A percentile compares a stretch with the other conserved stretches of the same genome.
phyloP scores from a whole-genome alignment of 352 stramenopile genomes.

The Phytophthora foliorum region DNA sequence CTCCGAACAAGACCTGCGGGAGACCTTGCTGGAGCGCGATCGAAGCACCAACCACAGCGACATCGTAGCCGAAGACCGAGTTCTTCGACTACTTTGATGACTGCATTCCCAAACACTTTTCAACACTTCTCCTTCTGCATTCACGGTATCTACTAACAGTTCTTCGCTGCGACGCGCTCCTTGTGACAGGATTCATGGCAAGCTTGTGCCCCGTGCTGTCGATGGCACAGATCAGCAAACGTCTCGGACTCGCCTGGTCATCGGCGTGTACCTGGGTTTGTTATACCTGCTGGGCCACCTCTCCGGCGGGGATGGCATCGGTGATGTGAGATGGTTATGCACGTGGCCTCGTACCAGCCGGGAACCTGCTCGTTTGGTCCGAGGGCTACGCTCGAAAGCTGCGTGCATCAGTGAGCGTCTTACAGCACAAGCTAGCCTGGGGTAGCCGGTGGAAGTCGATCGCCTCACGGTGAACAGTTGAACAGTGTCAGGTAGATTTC shows the following conservation, averaged over 20 bases:
- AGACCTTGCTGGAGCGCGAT: constrained; percentile 12
- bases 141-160: not conserved
- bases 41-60: constrained; percentile 27
- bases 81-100: constrained; percentile 33
- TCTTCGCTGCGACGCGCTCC: not conserved
- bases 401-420: not conserved
- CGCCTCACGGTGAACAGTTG: not conserved
- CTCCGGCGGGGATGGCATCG: not conserved
- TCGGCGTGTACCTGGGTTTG: constrained; percentile 13
- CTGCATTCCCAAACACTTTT: constrained; percentile 29
- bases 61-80: constrained; percentile 24
- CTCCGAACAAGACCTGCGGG: not conserved
- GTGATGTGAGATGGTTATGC: constrained; percentile 42
- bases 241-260: constrained; percentile 31
- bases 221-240: constrained; percentile 36
- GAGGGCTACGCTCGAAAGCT: constrained; percentile 29
- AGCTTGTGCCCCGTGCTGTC: constrained; percentile 40
- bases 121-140: no score
- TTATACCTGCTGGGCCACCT: constrained; percentile 18
- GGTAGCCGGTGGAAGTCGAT: not conserved
- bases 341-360: constrained; percentile 44
- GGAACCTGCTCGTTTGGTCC: constrained; percentile 39
- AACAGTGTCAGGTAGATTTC: no score
- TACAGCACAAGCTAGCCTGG: not conserved
- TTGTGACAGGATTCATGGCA: constrained; percentile 30